Evolutionary conservation across 164 flowering plant species (phyloP), one percentile per base, ranked within the genome.

Genomic region (Cinnamomum chago): DNA sequence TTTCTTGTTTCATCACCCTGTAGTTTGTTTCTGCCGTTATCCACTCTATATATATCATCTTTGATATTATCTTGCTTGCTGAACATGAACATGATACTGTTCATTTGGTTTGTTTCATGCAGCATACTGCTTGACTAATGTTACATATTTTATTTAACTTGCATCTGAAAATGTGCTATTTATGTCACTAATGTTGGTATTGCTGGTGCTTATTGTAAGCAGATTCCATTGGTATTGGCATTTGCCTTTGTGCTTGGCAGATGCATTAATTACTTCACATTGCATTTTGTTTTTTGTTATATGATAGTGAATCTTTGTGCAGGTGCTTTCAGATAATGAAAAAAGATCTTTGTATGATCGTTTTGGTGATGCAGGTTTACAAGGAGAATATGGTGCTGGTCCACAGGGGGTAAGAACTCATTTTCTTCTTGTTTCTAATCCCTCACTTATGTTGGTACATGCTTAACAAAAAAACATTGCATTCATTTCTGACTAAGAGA

Each of bases 311-410:
- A 80, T 75, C 69, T 73, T 75, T 82, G 2, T 88, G 80, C 89
- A 93, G 99, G 98, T 95, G 71, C 82, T 95, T 74, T 93, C 99
- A 82, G 97, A 92, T 83, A 82, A 83, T 79, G 97, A 95, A 81
- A 95, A 92, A 80, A 88, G 97, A 77, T 86, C 93, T 81, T 72
- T 86, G 74, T 93, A 93, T 88, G 99, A 95, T 82, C 93, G 88
- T 71, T 92, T 86, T 91, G 98, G 99, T 81, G 98, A 93, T 88
- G 91, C 87, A 79, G 99, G 95, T 82, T 78, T 93, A 72, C 84
- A 79, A 52, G 92, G 86, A 77, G 93, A 87, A 72, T 85, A 74
- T 83, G 88, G 75, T 73, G 74, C 73, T 68, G 82, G 80, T 77
- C 76, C 93, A 71, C 84, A 76, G 58, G 92, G 86, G 87, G 98